Conservation (phyloP, 2,329 filamentous ascomycete species). For the Colletotrichum sp. region DNA sequence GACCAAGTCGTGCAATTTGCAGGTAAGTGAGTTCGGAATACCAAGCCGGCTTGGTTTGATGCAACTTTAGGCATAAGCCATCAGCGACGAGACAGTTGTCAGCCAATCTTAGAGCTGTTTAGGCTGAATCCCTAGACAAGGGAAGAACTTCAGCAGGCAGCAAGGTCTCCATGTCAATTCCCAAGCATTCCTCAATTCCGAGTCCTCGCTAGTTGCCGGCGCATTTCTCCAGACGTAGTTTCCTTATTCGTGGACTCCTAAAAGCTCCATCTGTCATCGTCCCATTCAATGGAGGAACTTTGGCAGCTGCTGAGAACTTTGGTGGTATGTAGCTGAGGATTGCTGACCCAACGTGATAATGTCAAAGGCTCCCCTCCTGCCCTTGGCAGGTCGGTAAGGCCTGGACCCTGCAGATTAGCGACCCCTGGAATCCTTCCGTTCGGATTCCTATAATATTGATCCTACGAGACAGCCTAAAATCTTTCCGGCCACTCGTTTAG, state of each 20-base stretch:
- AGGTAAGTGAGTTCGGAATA: background rate
- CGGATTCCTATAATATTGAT: background rate
- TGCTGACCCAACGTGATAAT: background rate
- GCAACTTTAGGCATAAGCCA: background rate
- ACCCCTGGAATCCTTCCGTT: background rate
- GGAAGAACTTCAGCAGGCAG: background rate
- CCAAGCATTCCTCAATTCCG: background rate
- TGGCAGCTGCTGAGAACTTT: background rate
- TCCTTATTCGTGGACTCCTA: background rate
- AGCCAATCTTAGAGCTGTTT: background rate
- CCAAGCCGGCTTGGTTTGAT: background rate
- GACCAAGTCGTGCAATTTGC: background rate
- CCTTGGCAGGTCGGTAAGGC: background rate
- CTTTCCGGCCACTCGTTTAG: background rate
- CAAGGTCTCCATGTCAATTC: background rate
- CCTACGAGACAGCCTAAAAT: background rate
- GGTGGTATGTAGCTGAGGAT: background rate
- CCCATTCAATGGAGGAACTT: background rate
- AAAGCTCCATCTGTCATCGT: background rate
- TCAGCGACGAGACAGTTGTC: background rate
- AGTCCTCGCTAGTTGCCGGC: background rate
- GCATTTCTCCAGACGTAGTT: background rate
- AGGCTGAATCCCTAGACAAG: background rate
- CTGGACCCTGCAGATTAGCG: background rate
- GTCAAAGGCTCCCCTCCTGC: background rate